A percentile compares a stretch with the other conserved stretches of the same genome.
Conservation (phyloP, 768 basidiomycete species). For the Tubosaeta sp. region DNA sequence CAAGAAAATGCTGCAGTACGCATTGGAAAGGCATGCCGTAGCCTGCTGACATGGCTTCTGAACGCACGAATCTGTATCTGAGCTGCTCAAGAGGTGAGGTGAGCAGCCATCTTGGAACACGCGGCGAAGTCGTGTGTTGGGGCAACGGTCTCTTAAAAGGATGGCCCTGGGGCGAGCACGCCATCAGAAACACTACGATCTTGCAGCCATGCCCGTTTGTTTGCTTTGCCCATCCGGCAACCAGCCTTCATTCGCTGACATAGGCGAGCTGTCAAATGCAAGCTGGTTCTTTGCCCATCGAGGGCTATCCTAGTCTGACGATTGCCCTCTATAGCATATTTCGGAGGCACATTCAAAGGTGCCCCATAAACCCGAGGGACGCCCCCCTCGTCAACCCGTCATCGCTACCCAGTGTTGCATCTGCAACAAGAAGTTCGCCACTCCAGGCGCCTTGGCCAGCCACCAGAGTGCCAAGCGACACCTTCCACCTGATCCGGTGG, state of each 20-base stretch:
- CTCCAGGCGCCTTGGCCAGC: conserved; percentile 11
- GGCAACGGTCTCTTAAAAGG: conserved; percentile 30
- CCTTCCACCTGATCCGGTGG: conserved; percentile 6
- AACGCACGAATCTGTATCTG: conserved; percentile 21
- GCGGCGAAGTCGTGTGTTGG: conserved; percentile 31
- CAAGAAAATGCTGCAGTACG: conserved; percentile 9
- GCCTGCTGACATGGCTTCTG: conserved; percentile 15
- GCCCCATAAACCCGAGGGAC: neutral
- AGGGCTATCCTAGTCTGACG: conserved; percentile 4
- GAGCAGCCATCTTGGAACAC: conserved; percentile 25
- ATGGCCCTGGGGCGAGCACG: conserved; percentile 12
- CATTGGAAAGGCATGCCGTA: conserved; percentile 26
- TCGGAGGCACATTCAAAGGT: conserved; percentile 12
- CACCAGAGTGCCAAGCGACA: conserved; percentile 26
- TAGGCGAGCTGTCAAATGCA: conserved; percentile 17
- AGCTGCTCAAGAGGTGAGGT: conserved; percentile 22
- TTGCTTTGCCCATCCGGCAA: conserved; percentile 20
- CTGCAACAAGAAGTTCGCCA: conserved; percentile 25
- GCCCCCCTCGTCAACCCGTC: conserved; percentile 1
- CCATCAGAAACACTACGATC: conserved; percentile 15
- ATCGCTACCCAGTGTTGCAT: conserved; percentile 18
- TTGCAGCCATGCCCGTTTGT: conserved; percentile 22
- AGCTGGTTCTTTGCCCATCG: neutral
- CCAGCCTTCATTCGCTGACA: conserved; percentile 21
- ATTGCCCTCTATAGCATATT: conserved; percentile 19